These are phyloP conservation scores for Phytophthora syringae DNA, from an alignment of 352 stramenopile species.

Conservation along the genomic window DNA sequence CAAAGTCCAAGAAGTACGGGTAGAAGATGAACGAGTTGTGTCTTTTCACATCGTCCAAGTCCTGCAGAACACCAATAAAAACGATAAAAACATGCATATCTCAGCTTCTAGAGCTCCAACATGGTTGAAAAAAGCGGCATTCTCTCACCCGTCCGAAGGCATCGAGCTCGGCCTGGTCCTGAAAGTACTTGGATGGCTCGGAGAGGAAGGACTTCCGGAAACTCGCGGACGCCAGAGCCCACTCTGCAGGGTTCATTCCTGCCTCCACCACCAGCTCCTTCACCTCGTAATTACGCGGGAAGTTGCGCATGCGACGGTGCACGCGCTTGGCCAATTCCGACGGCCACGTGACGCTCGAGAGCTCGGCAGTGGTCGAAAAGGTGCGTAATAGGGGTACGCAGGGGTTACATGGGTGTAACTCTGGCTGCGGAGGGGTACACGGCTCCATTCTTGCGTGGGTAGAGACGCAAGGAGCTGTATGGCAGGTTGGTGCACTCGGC, in stretches of 20 bases:
- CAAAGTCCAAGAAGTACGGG: slow-evolving; percentile 75
- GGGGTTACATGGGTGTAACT: slow-evolving; percentile 11
- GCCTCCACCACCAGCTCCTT: slow-evolving; percentile 71
- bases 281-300: slow-evolving; percentile 76
- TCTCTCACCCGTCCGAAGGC: slow-evolving; percentile 49
- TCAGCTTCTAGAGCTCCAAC: slow-evolving; percentile 13
- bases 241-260: slow-evolving; percentile 69
- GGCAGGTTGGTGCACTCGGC: neutral
- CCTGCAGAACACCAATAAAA: slow-evolving; percentile 21
- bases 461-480: slow-evolving; percentile 5
- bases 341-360: slow-evolving; percentile 35
- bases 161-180: slow-evolving; percentile 57
- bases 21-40: slow-evolving; percentile 79
- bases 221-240: slow-evolving; percentile 54
- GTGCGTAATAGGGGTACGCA: neutral
- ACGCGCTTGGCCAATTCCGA: slow-evolving; percentile 46
- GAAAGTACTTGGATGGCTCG: slow-evolving; percentile 61
- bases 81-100: slow-evolving; percentile 11
- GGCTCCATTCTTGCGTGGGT: neutral
- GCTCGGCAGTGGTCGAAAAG: slow-evolving; percentile 5
- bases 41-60: slow-evolving; percentile 58
- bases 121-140: neutral
- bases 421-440: neutral
- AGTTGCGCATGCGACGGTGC: slow-evolving; percentile 54
- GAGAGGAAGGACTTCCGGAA: slow-evolving; percentile 75